Evolutionary conservation across 495 filamentous ascomycete genomes (phyloP).

Genomic region (Tuber magnatum): DNA sequence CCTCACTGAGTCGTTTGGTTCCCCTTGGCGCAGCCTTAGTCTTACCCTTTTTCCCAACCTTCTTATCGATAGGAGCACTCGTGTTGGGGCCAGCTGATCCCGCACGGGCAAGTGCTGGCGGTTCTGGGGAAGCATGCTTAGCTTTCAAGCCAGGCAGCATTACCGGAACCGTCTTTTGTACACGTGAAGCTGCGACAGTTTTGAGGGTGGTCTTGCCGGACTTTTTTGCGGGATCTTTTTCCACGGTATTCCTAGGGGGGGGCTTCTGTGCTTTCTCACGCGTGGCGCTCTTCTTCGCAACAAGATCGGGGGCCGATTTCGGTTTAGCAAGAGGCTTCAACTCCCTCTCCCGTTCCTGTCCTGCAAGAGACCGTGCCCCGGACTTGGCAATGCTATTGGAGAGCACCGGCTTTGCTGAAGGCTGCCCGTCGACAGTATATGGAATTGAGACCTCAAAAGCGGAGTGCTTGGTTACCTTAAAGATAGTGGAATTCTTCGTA

Average conservation of each 20-base stretch:
- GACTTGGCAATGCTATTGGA: neutral
- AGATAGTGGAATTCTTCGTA: constrained; percentile 8
- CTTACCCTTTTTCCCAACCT: neutral
- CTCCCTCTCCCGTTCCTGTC: neutral
- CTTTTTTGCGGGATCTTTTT: neutral
- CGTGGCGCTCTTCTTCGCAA: neutral
- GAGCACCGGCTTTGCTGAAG: neutral
- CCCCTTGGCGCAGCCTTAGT: neutral
- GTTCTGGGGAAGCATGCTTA: neutral
- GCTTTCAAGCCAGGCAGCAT: neutral
- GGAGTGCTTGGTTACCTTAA: constrained; percentile 11
- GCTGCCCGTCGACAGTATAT: neutral
- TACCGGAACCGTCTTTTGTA: neutral
- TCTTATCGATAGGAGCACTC: neutral
- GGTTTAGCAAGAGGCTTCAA: neutral
- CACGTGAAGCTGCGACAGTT: neutral
- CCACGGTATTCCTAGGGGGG: neutral
- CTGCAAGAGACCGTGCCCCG: neutral
- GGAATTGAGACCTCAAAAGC: constrained; percentile 1
- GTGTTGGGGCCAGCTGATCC: neutral
- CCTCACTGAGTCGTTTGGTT: neutral
- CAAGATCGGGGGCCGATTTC: neutral
- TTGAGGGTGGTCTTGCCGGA: neutral
- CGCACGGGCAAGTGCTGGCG: neutral
- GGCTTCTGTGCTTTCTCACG: neutral